phyloP scores from a whole-genome alignment of 129 eudicot genomes.

The Centella asiatica region DNA sequence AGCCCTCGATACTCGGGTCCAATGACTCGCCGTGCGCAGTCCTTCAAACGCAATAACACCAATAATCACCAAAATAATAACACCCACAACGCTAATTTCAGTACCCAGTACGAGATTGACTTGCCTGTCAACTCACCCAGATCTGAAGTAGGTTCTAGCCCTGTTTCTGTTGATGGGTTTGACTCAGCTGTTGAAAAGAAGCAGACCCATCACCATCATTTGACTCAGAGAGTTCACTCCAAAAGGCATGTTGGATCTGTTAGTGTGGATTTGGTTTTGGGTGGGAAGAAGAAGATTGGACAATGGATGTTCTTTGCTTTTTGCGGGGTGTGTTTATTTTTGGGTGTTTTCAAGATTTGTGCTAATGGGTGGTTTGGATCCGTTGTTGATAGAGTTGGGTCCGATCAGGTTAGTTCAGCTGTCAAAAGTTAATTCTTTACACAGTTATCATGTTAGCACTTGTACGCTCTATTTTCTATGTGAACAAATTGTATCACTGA shows the following conservation, averaged over 20 bases:
- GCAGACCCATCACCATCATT: constrained; percentile 42
- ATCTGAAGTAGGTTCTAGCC: constrained; percentile 38
- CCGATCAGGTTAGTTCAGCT: constrained; percentile 45
- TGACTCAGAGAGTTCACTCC: constrained; percentile 43
- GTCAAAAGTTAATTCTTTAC: background rate
- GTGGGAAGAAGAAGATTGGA: constrained; percentile 46
- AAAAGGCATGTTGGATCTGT: constrained; percentile 27
- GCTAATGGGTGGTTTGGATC: constrained; percentile 83
- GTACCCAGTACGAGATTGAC: constrained; percentile 64
- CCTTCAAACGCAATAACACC: constrained; percentile 52
- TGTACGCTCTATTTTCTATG: background rate
- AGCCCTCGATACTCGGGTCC: constrained; percentile 88
- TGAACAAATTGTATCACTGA: background rate
- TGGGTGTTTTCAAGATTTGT: constrained; percentile 69
- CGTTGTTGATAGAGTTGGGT: constrained; percentile 45
- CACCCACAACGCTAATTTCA: background rate
- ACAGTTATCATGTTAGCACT: background rate
- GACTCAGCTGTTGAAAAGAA: constrained; percentile 54
- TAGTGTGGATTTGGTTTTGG: constrained; percentile 37
- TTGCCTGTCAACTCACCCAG: constrained; percentile 69
- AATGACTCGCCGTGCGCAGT: constrained; percentile 90
- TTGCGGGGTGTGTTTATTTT: constrained; percentile 71
- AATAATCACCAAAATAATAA: constrained; percentile 11
- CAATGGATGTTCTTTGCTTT: constrained; percentile 82
- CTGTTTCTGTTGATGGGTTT: constrained; percentile 41